Base-by-base conservation (phyloP, 441 rosid species). In the Mallotus repandus region DNA sequence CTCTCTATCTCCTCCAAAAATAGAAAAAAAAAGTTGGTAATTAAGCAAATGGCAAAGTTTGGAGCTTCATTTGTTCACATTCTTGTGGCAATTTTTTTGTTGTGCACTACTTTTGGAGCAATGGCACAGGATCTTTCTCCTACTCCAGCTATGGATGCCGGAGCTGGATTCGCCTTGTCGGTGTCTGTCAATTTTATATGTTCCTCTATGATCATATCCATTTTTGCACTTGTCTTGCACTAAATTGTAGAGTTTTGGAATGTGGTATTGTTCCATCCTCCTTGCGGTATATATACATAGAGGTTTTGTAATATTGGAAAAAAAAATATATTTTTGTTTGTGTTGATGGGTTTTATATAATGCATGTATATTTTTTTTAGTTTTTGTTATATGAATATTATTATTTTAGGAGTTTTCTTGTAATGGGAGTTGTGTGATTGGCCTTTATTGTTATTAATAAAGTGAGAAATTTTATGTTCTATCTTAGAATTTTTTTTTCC, bases 91-190 rank as follows among this genome's bases (percentile, higher is more conserved):
- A 18, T 66, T 38, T 62, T 67, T n/a, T 32, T 72, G 52, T 29
- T 72, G 32, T 32, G 2, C 55, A 50, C 3, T 12, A 18, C 41
- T 25, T 66, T 70, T 46, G 83, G 77, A 29, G 66, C 56, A 35
- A 49, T 46, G 75, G 84, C 84, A 48, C 83, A 86, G 35, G 70
- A 29, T 9, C 52, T 79, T 8, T n/a, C 84, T 78, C 87, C 89
- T 0, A 38, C 74, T 0, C 84, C 89, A n/a, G 53, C 77, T 14
- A 77, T 84, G 86, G 86, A 73, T 29, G 48, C 84, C 3, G 87
- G 89, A 63, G 77, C 79, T 4, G 89, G 75, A 15, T 10, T 63
- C 11, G 19, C 45, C 19, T 69, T 69, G 66, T 72, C 81, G 4
- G 63, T 69, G 43, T 73, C 81, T 5, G 19, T 72, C 54, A 72